These are phyloP conservation scores for Penicillium crustosum DNA, from an alignment of 2,329 filamentous ascomycete species.

Conservation along the genomic window DNA sequence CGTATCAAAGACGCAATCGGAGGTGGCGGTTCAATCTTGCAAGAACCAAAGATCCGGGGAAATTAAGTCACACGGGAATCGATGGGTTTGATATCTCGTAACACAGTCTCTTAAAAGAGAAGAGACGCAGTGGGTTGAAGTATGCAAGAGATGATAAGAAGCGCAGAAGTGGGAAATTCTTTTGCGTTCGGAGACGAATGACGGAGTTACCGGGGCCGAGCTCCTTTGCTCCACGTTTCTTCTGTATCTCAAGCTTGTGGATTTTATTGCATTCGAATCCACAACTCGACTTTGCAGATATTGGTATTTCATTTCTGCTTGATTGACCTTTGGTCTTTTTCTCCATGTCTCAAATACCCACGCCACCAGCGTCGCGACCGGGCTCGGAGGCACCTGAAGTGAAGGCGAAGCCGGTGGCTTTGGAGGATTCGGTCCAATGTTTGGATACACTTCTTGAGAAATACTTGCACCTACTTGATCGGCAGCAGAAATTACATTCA, in stretches of 20 bases:
- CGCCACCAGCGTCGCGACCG: slow-evolving; percentile 36
- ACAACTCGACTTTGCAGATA: neutral
- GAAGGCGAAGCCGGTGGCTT: slow-evolving; percentile 20
- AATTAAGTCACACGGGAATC: neutral
- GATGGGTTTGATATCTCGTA: neutral
- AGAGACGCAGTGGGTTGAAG: slow-evolving; percentile 3
- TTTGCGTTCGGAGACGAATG: slow-evolving; percentile 36
- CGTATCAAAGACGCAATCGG: slow-evolving; percentile 6
- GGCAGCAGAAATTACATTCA: slow-evolving; percentile 43
- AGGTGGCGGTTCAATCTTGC: slow-evolving; percentile 19
- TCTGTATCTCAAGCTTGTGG: slow-evolving; percentile 6
- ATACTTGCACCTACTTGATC: slow-evolving; percentile 46
- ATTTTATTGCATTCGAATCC: neutral
- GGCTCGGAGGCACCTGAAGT: slow-evolving; percentile 29
- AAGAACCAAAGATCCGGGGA: neutral
- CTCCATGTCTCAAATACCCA: slow-evolving; percentile 36
- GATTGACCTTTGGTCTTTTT: neutral
- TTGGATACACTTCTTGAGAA: slow-evolving; percentile 45
- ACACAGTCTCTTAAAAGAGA: neutral
- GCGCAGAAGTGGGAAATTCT: slow-evolving; percentile 38
- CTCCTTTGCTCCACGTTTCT: slow-evolving; percentile 20
- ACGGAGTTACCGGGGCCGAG: slow-evolving; percentile 41
- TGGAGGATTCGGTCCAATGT: slow-evolving; percentile 31
- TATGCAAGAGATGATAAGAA: slow-evolving; percentile 9
- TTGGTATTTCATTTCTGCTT: neutral